Evolutionary conservation across 2,329 filamentous ascomycete species (phyloP).

Genomic region (Xylariaceae sp.): DNA sequence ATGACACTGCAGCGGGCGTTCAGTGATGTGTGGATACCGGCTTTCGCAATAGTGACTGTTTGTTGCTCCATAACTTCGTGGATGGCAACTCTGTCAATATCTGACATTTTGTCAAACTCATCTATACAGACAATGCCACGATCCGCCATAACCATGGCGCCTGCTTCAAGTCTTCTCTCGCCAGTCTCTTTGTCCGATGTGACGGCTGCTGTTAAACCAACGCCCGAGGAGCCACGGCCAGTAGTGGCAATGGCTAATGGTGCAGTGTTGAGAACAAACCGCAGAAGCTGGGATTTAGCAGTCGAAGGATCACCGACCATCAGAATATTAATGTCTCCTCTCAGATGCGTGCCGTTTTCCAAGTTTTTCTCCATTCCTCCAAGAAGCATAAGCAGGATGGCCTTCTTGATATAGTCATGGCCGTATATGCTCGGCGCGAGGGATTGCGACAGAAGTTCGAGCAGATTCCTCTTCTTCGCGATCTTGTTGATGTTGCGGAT

Average conservation of each 20-base stretch:
- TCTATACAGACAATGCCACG: slow-evolving; percentile 98
- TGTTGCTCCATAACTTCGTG: slow-evolving; percentile 99
- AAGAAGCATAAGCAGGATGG: slow-evolving; percentile 90
- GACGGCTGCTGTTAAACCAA: slow-evolving; percentile 95
- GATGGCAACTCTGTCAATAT: slow-evolving; percentile 95
- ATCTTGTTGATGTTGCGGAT: slow-evolving; percentile 99
- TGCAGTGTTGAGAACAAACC: slow-evolving; percentile 96
- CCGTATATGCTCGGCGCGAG: slow-evolving; percentile 96
- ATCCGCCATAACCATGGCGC: slow-evolving; percentile 98
- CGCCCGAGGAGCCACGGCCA: slow-evolving; percentile 92
- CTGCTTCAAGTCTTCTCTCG: slow-evolving; percentile 89
- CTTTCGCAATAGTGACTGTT: slow-evolving; percentile 98
- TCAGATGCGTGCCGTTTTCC: slow-evolving; percentile 95
- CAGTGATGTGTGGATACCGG: slow-evolving; percentile 94
- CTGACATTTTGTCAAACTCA: slow-evolving; percentile 99
- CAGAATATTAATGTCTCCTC: slow-evolving; percentile 98
- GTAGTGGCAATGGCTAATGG: slow-evolving; percentile 96
- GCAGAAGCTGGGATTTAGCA: slow-evolving; percentile 95
- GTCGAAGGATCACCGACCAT: slow-evolving; percentile 99
- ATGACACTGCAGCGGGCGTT: slow-evolving; percentile 97
- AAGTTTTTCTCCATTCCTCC: slow-evolving; percentile 98
- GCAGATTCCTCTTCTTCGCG: slow-evolving; percentile 89
- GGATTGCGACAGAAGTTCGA: slow-evolving; percentile 90
- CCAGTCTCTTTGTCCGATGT: slow-evolving; percentile 97
- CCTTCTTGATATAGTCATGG: slow-evolving; percentile 97